phyloP scores from a whole-genome alignment of 495 filamentous ascomycete genomes.

The Neurospora intermedia region DNA sequence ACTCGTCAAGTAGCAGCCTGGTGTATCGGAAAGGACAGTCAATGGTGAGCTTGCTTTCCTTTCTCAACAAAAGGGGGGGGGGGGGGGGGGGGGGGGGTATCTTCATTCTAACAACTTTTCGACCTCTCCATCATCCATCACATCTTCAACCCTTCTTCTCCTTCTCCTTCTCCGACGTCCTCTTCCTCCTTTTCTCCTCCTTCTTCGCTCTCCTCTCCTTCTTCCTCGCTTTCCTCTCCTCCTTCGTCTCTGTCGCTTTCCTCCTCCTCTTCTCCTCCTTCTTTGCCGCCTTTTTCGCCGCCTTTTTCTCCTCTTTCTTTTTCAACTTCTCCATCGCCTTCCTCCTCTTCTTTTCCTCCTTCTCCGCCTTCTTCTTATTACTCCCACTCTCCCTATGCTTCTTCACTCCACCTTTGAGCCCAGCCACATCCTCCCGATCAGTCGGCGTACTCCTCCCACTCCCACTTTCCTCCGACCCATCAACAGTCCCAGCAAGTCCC shows the following conservation, averaged over 20 bases:
- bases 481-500: slow-evolving; percentile 51
- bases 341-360: slow-evolving; percentile 23
- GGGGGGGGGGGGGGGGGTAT: neutral
- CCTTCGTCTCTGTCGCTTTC: slow-evolving; percentile 25
- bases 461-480: too few species aligned
- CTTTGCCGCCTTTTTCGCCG: slow-evolving; percentile 11
- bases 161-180: slow-evolving; percentile 3
- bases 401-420: slow-evolving; percentile 6
- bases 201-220: slow-evolving; percentile 34
- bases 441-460: neutral
- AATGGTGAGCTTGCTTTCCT: neutral
- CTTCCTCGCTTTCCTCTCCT: slow-evolving; percentile 29
- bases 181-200: slow-evolving; percentile 28
- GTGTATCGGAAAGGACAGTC: neutral
- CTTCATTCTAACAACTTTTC: neutral
- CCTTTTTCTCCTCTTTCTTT: slow-evolving; percentile 6
- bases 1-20: neutral
- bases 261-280: slow-evolving; percentile 17
- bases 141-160: neutral
- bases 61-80: neutral
- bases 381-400: slow-evolving; percentile 16
- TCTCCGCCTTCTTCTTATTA: slow-evolving; percentile 26
- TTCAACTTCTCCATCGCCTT: slow-evolving; percentile 10
- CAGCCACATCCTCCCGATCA: neutral
- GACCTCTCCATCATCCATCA: neutral